Percentiles rank a stretch among this genome's conserved stretches.
phyloP scores from a whole-genome alignment of 2,329 filamentous ascomycete genomes.

The Calonectria leucothoes region DNA sequence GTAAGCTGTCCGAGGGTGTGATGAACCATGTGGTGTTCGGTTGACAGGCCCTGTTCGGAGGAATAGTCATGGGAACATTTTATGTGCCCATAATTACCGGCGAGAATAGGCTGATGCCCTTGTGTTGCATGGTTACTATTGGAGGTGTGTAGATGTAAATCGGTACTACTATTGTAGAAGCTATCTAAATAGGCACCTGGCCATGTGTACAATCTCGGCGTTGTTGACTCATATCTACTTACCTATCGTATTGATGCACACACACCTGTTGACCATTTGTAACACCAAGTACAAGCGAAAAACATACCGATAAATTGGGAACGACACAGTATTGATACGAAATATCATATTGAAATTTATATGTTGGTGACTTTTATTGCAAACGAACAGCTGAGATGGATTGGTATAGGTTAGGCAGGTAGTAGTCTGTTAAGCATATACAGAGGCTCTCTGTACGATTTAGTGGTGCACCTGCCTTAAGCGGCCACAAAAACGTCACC shows the following conservation, averaged over 20 bases:
- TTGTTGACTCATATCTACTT: neutral
- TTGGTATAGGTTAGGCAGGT: conserved; percentile 1
- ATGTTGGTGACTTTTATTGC: neutral
- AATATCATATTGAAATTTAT: neutral
- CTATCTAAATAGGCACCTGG: too few relatives aligned
- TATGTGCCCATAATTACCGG: neutral
- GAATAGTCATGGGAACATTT: neutral
- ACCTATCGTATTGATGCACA: too few relatives aligned
- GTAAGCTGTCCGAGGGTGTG: neutral
- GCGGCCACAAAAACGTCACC: neutral
- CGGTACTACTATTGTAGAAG: too few relatives aligned
- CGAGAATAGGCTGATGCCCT: neutral
- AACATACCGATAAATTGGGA: too few relatives aligned
- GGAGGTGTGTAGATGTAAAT: neutral
- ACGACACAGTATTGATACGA: neutral
- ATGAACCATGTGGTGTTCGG: neutral
- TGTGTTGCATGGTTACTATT: neutral
- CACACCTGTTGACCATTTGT: neutral
- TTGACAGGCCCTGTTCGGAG: neutral
- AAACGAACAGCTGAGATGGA: neutral
- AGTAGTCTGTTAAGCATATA: neutral
- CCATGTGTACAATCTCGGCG: too few relatives aligned
- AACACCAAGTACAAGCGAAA: too few relatives aligned
- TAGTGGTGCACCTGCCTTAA: neutral
- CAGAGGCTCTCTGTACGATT: neutral